Evolutionary conservation across 2,329 filamentous ascomycete genomes (phyloP).

Genomic region (Leptographium galeiforme): DNA sequence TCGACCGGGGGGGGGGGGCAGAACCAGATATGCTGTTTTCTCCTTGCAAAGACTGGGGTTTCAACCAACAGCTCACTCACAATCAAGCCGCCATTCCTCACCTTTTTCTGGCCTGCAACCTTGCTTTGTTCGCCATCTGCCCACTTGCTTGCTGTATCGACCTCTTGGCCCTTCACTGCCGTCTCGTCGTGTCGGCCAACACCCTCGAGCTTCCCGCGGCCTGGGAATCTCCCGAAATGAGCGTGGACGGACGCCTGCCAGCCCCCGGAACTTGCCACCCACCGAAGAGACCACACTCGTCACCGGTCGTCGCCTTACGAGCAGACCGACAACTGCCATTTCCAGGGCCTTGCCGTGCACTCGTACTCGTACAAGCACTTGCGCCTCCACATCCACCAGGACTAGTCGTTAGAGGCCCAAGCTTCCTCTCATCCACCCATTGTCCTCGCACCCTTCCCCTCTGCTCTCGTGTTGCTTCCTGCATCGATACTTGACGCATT

Average conservation of each 20-base stretch:
- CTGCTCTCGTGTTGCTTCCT: not conserved
- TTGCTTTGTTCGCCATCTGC: not conserved
- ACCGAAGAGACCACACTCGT: not conserved
- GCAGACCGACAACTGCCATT: not conserved
- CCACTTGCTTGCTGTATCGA: not conserved
- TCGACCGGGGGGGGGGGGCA: not conserved
- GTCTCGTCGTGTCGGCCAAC: too few relatives aligned
- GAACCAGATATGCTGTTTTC: not conserved
- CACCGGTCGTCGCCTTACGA: not conserved
- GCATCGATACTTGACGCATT: not conserved
- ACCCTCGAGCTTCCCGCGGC: not conserved
- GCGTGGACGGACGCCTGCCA: not conserved
- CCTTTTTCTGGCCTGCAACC: not conserved
- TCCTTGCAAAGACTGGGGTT: not conserved
- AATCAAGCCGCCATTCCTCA: not conserved
- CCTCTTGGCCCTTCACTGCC: not conserved
- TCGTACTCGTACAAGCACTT: not conserved
- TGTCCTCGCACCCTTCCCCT: not conserved
- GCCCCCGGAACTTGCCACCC: conserved; percentile 1
- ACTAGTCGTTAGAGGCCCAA: not conserved
- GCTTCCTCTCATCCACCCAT: not conserved
- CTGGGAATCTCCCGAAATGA: not conserved
- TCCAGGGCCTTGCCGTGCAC: not conserved
- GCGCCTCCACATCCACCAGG: not conserved
- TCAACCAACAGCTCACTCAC: not conserved